phyloP scores from a whole-genome alignment of 768 basidiomycete species.

The Leccinum aurantiacum region DNA sequence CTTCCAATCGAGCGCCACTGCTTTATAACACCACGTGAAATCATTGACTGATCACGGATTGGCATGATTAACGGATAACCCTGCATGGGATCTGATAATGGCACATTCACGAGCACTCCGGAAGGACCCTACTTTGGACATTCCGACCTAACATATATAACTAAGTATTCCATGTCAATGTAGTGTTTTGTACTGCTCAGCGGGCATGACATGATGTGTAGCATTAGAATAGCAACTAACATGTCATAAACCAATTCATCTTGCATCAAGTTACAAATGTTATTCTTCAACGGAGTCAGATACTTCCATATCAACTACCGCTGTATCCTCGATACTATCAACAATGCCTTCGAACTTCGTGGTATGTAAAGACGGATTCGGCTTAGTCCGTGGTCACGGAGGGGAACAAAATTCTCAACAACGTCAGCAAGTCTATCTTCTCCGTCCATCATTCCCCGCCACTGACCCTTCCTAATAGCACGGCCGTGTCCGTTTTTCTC shows the following conservation, averaged over 20 bases:
- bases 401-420: conserved; percentile 28
- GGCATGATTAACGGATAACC: conserved; percentile 20
- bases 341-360: not conserved
- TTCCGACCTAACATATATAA: conserved; percentile 4
- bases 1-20: conserved; percentile 31
- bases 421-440: conserved; percentile 34
- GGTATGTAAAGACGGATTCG: not conserved
- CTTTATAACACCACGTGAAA: conserved; percentile 20
- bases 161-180: conserved; percentile 6
- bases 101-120: conserved; percentile 9
- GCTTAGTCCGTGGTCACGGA: conserved; percentile 27
- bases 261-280: not conserved
- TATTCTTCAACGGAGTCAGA: conserved; percentile 18
- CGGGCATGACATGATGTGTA: conserved; percentile 27
- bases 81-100: conserved; percentile 10
- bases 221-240: conserved; percentile 19
- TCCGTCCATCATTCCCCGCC: not conserved
- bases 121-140: conserved; percentile 21
- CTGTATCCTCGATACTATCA: conserved; percentile 8
- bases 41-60: conserved; percentile 22
- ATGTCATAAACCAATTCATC: not conserved
- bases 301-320: conserved; percentile 28
- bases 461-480: conserved; percentile 41
- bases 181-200: conserved; percentile 23
- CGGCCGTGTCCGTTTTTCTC: conserved; percentile 84